These are phyloP conservation scores for Ampelomyces quisqualis DNA, from an alignment of 2,329 filamentous ascomycete genomes.

Conservation along the genomic window DNA sequence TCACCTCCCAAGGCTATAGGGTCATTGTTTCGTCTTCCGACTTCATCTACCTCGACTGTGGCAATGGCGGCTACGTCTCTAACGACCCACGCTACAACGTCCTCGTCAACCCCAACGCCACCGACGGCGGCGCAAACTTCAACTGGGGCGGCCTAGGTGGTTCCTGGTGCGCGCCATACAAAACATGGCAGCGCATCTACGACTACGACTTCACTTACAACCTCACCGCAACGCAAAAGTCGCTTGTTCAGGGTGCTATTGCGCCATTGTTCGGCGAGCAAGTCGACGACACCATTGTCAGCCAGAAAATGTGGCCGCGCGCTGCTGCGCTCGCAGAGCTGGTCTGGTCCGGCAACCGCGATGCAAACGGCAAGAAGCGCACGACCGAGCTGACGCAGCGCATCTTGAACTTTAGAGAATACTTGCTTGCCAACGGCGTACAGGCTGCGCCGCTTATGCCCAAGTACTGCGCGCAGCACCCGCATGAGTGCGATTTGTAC, in stretches of 20 bases:
- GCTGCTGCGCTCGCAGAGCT: slow-evolving; percentile 59
- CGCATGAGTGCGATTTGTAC: slow-evolving; percentile 59
- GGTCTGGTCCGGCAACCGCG: slow-evolving; percentile 57
- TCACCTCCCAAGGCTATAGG: slow-evolving; percentile 54
- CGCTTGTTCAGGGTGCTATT: slow-evolving; percentile 55
- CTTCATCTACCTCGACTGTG: slow-evolving; percentile 60
- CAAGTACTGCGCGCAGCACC: slow-evolving; percentile 60
- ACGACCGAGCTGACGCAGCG: slow-evolving; percentile 57
- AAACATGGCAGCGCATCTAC: slow-evolving; percentile 63
- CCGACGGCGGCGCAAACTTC: slow-evolving; percentile 49
- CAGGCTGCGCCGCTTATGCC: slow-evolving; percentile 54
- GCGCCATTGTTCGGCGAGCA: slow-evolving; percentile 58
- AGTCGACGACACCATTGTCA: slow-evolving; percentile 55
- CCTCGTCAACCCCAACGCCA: slow-evolving; percentile 52
- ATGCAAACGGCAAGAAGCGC: slow-evolving; percentile 52
- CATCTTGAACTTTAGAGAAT: slow-evolving; percentile 61
- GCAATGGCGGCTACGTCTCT: slow-evolving; percentile 55
- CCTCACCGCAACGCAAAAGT: slow-evolving; percentile 50
- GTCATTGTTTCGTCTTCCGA: slow-evolving; percentile 59
- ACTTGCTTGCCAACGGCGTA: slow-evolving; percentile 57
- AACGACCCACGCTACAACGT: slow-evolving; percentile 61
- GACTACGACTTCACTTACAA: slow-evolving; percentile 58
- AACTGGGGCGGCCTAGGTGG: slow-evolving; percentile 58
- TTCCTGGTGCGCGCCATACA: slow-evolving; percentile 61
- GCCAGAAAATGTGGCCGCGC: slow-evolving; percentile 57